A percentile compares a stretch with the other conserved stretches of the same genome.
These are phyloP conservation scores for Phialocephala subalpina DNA, from an alignment of 2,329 filamentous ascomycete species.

Conservation along the genomic window DNA sequence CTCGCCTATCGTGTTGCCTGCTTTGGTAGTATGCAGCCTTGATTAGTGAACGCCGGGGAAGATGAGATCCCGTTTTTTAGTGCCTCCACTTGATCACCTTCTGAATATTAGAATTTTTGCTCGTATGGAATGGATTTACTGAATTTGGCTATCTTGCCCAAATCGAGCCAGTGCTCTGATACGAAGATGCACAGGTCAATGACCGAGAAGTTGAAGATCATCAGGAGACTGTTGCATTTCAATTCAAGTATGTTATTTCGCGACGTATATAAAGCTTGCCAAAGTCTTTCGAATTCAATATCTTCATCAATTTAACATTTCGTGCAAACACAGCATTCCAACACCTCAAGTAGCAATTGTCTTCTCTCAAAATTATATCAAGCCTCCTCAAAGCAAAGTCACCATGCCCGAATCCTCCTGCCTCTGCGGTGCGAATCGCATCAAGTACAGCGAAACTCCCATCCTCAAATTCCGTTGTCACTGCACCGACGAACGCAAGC, in stretches of 20 bases:
- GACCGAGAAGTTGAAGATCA: neutral
- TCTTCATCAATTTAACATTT: neutral
- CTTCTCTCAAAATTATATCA: neutral
- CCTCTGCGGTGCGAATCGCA: slow-evolving; percentile 33
- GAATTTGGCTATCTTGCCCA: neutral
- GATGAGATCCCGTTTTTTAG: neutral
- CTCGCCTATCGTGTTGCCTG: neutral
- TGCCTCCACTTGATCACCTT: neutral
- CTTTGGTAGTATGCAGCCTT: neutral
- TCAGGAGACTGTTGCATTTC: neutral
- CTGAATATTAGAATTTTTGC: too few species aligned
- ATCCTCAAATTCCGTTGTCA: slow-evolving; percentile 34
- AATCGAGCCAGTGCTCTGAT: neutral
- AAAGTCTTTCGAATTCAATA: neutral
- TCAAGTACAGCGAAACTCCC: slow-evolving; percentile 27
- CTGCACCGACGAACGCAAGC: slow-evolving; percentile 36
- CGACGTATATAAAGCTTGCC: neutral
- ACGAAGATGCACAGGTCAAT: neutral
- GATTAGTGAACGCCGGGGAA: neutral
- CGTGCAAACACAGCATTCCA: neutral
- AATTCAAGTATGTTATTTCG: neutral
- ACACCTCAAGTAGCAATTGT: neutral
- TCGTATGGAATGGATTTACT: neutral
- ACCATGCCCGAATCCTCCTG: slow-evolving; percentile 33
- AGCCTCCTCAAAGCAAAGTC: neutral